Percentiles rank a stretch among this genome's conserved stretches.
phyloP scores from a whole-genome alignment of 495 filamentous ascomycete species.

The Paragyromitra xinjiangensis region DNA sequence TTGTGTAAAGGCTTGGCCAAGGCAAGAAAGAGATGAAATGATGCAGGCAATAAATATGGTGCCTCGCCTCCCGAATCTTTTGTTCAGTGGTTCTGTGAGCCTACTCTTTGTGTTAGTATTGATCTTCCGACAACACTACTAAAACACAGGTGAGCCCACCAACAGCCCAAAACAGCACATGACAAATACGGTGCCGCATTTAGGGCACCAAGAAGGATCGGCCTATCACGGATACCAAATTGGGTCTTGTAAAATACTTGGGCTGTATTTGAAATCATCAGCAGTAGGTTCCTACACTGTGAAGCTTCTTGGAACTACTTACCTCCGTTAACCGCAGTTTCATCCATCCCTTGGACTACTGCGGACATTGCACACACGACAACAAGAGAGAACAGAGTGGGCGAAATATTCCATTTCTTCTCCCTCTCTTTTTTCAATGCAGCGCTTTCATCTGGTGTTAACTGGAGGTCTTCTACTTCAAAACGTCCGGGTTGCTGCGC shows the following conservation, averaged over 20 bases:
- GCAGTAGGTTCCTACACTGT: not conserved
- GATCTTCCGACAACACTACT: not conserved
- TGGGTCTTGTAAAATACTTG: constrained; percentile 67
- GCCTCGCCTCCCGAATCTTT: constrained; percentile 66
- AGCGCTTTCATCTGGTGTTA: constrained; percentile 51
- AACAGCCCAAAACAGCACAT: constrained; percentile 83
- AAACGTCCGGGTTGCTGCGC: constrained; percentile 16
- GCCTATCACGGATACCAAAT: constrained; percentile 67
- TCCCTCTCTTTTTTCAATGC: constrained; percentile 68
- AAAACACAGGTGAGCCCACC: constrained; percentile 59
- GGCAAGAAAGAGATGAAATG: constrained; percentile 71
- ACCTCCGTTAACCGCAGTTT: constrained; percentile 51
- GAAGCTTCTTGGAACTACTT: constrained; percentile 33
- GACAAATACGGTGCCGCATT: constrained; percentile 76
- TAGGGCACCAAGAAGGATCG: constrained; percentile 67
- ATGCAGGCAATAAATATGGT: constrained; percentile 71
- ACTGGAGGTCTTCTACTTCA: not conserved
- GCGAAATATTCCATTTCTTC: constrained; percentile 76
- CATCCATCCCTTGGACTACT: constrained; percentile 72
- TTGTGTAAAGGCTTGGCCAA: constrained; percentile 77
- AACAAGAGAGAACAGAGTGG: constrained; percentile 72
- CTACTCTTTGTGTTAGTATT: constrained; percentile 41
- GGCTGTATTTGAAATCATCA: not conserved
- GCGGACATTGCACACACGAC: constrained; percentile 68
- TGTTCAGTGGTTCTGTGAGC: constrained; percentile 72